Base-by-base conservation (phyloP, 768 basidiomycete species). In the Rhodotorula taiwanensis region DNA sequence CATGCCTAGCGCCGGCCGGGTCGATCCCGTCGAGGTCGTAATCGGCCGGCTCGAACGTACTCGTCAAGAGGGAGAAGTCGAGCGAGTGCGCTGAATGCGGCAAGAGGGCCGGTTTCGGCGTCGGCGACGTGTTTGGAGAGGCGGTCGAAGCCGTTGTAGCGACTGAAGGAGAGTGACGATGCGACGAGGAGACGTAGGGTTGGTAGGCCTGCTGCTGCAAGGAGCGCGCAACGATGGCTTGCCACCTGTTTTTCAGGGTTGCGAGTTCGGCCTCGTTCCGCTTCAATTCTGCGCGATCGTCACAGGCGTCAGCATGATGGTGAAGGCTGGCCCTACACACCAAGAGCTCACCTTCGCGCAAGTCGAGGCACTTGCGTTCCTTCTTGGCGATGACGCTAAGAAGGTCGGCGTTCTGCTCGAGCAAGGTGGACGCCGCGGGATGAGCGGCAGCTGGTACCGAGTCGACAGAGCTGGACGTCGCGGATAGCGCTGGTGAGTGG, bases 381-480 rank as follows among this genome's bases (percentile, higher is more conserved):
- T 73, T 73, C 62, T 70, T 71, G 27, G 72, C 72, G 28, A 73
- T 71, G 51, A 73, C 69, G 42, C 63, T 68, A 5, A 73, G 51
- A 23, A 73, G 34, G 44, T 73, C 72, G 3, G 64, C 58, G 23
- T 71, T 55, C 44, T 56, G 55, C 64, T 71, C 70, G 13, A 61
- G 55, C 23, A 71, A 51, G 8, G 66, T 71, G 21, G 64, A 21
- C 48, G 62, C 60, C 5, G 53, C 15, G 28, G 27, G 23, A 28
- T 23, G 23, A 52, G 18, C 41, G 25, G 5, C 27, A 39, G 7
- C 14, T 30, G 7, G 36, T 23, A 9, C 33, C 47, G 34, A 13
- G 4, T 18, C 36, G 1, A 21, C 13, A 18, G 36, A 25, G 20
- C 39, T 30, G 25, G 43, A 15, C n/a, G 49, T 23, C 3, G 36